phyloP scores from a whole-genome alignment of 2,329 filamentous ascomycete species.

The Pyrenophora tritici-repentis region DNA sequence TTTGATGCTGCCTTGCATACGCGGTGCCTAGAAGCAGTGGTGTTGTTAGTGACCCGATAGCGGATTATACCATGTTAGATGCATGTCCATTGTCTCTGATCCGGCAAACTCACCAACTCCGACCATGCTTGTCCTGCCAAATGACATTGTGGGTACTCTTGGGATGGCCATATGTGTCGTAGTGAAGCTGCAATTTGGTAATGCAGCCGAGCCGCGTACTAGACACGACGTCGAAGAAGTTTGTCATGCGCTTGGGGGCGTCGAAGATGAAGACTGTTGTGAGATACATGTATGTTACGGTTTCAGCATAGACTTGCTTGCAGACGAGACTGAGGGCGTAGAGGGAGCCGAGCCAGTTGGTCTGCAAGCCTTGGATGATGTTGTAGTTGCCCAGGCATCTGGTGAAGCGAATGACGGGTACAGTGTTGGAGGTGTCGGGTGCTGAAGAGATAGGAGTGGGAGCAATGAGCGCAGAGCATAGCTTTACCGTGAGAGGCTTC shows the following conservation, averaged over 20 bases:
- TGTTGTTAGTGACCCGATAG: neutral
- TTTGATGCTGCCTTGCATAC: slow-evolving; percentile 28
- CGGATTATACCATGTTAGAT: neutral
- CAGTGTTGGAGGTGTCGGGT: neutral
- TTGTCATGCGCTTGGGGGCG: slow-evolving; percentile 29
- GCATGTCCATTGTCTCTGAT: neutral
- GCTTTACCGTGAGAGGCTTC: slow-evolving; percentile 18
- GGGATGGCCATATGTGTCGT: slow-evolving; percentile 36
- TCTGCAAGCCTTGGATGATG: slow-evolving; percentile 24
- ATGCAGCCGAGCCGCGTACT: slow-evolving; percentile 23
- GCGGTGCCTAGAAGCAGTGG: slow-evolving; percentile 1
- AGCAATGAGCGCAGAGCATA: slow-evolving; percentile 9
- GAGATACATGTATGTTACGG: slow-evolving; percentile 34
- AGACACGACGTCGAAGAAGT: slow-evolving; percentile 33
- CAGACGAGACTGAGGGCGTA: slow-evolving; percentile 36
- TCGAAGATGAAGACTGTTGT: slow-evolving; percentile 39
- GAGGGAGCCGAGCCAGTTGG: slow-evolving; percentile 37
- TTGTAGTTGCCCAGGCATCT: slow-evolving; percentile 25
- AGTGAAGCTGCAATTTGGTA: slow-evolving; percentile 38
- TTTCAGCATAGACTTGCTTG: slow-evolving; percentile 37
- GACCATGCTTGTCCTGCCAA: slow-evolving; percentile 35
- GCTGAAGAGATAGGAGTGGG: neutral
- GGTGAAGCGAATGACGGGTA: slow-evolving; percentile 21
- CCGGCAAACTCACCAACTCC: slow-evolving; percentile 22
- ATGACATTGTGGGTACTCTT: slow-evolving; percentile 3